Conservation (phyloP, 139 green algal species). For the Volvox africanus region DNA sequence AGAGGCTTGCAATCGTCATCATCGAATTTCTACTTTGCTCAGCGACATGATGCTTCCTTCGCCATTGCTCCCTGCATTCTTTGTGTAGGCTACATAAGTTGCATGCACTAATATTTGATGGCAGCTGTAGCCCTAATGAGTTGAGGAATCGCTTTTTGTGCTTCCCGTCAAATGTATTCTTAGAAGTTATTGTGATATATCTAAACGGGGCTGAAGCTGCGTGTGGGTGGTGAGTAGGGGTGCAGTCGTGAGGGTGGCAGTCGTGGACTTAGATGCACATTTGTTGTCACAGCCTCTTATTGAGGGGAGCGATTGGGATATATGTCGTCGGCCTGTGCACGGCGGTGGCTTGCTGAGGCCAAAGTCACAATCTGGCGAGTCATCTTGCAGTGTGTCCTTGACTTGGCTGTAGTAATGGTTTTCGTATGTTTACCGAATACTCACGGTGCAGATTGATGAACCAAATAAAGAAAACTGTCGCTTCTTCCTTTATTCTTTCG, state of each 20-base stretch:
- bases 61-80: neutral
- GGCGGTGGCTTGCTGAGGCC: neutral
- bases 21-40: neutral
- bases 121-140: neutral
- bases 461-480: constrained; percentile 20
- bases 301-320: neutral
- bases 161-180: neutral
- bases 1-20: too few relatives aligned
- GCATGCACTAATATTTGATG: too few relatives aligned
- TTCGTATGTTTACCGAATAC: neutral
- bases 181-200: neutral
- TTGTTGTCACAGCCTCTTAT: neutral
- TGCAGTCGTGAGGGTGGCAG: neutral
- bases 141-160: neutral
- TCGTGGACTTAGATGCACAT: neutral
- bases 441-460: constrained; percentile 5
- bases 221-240: too few relatives aligned
- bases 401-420: neutral
- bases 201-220: neutral
- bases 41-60: neutral
- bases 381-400: neutral
- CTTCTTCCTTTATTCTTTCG: constrained; percentile 23
- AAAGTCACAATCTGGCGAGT: neutral
- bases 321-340: neutral
- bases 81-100: neutral